Conservation (phyloP, 2,329 filamentous ascomycete species). For the Xylariales sp. region DNA sequence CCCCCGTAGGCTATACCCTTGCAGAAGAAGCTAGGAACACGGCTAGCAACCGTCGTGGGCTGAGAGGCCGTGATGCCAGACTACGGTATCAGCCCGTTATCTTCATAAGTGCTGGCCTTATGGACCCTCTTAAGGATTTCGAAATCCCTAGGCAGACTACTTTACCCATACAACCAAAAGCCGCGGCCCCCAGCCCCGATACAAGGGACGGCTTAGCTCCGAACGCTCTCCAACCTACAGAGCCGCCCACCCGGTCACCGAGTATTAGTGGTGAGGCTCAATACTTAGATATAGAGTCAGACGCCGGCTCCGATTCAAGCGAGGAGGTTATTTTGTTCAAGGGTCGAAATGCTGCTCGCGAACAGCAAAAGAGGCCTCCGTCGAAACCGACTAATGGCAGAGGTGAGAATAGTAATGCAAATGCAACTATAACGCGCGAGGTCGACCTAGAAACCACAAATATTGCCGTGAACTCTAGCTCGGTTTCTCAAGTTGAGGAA, state of each 20-base stretch:
- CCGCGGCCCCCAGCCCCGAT: constrained; percentile 1
- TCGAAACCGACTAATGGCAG: constrained; percentile 6
- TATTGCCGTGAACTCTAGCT: neutral
- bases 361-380: constrained; percentile 22
- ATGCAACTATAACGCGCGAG: constrained; percentile 40
- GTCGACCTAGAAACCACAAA: constrained; percentile 46
- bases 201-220: neutral
- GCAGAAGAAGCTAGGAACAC: constrained; percentile 65
- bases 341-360: constrained; percentile 58
- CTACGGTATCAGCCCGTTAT: constrained; percentile 62
- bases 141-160: constrained; percentile 42
- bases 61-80: constrained; percentile 54
- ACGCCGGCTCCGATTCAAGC: constrained; percentile 66
- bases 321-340: constrained; percentile 79
- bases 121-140: constrained; percentile 60
- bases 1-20: constrained; percentile 54
- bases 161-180: constrained; percentile 18
- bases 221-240: neutral
- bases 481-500: constrained; percentile 5
- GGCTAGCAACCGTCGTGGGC: constrained; percentile 56
- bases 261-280: neutral
- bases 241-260: neutral
- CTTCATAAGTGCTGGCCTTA: constrained; percentile 66
- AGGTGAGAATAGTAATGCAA: constrained; percentile 22
- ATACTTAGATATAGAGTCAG: constrained; percentile 33